phyloP scores from a whole-genome alignment of 192 early-diverging fungal genomes.

The Phlyctochytrium planicorne region DNA sequence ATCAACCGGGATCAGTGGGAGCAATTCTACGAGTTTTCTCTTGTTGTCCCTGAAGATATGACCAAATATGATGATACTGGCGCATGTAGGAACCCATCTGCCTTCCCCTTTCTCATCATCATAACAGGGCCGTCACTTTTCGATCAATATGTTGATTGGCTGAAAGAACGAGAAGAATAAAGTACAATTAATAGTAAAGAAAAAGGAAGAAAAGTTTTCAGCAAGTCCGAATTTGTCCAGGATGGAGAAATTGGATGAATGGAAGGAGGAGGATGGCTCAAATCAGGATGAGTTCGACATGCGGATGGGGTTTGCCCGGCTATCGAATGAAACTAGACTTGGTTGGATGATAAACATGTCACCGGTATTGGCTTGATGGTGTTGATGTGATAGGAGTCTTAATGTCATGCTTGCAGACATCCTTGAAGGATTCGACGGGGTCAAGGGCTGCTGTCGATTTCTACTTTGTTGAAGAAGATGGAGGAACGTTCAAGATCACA shows the following conservation, averaged over 20 bases:
- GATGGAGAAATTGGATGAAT: not conserved
- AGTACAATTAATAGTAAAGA: not conserved
- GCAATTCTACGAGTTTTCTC: conserved; percentile 61
- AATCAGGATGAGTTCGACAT: conserved; percentile 6
- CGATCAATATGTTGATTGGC: not conserved
- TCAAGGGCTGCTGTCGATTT: conserved; percentile 72
- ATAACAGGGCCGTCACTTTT: not conserved
- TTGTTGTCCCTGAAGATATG: conserved; percentile 45
- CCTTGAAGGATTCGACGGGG: conserved; percentile 39
- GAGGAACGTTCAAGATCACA: conserved; percentile 85
- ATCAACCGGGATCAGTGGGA: conserved; percentile 68
- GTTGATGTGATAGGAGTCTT: not conserved
- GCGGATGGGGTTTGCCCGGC: conserved; percentile 17
- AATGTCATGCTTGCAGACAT: conserved; percentile 8
- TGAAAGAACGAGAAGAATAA: too few relatives aligned
- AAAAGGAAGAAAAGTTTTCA: not conserved
- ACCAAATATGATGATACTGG: conserved; percentile 58
- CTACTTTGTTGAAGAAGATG: conserved; percentile 91
- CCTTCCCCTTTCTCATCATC: not conserved
- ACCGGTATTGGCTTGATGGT: conserved; percentile 56
- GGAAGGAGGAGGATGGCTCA: not conserved
- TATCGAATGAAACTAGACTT: conserved; percentile 38
- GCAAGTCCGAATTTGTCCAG: not conserved
- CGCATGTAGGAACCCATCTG: conserved; percentile 38
- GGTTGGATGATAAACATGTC: conserved; percentile 99